phyloP scores from a whole-genome alignment of 2,329 filamentous ascomycete genomes.

The Colletotrichum kahawae region DNA sequence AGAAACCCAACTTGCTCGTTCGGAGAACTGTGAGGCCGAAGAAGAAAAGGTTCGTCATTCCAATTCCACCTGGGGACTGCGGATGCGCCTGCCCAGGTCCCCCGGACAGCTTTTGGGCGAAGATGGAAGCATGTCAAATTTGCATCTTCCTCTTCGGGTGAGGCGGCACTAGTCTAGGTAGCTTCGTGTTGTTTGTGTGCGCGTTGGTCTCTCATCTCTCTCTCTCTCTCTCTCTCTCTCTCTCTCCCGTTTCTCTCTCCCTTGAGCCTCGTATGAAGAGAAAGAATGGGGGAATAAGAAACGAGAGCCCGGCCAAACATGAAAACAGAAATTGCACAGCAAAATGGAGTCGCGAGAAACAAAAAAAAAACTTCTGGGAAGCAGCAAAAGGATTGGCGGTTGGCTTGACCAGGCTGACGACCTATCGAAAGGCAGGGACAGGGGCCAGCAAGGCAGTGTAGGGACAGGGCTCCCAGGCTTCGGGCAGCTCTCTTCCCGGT shows the following conservation, averaged over 20 bases:
- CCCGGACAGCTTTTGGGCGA: not conserved
- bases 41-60: not conserved
- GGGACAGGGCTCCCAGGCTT: not conserved
- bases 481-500: not conserved
- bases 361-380: not conserved
- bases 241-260: not conserved
- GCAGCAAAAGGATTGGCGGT: not conserved
- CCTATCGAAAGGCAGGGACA: not conserved
- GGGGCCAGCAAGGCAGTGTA: not conserved
- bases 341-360: not conserved
- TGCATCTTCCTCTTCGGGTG: not conserved
- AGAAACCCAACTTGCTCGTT: not conserved
- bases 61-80: not conserved
- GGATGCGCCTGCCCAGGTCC: not conserved
- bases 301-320: not conserved
- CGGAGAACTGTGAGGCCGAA: not conserved
- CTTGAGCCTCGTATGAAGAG: not conserved
- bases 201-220: not conserved
- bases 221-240: not conserved
- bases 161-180: not conserved
- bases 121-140: not conserved
- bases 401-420: not conserved
- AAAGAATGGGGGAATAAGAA: not conserved
- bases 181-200: not conserved
- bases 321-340: not conserved